Percentiles rank a stretch among this genome's conserved stretches.
These are phyloP conservation scores for Hyphopichia burtonii DNA, from an alignment of 1,139 yeast species.

Conservation along the genomic window DNA sequence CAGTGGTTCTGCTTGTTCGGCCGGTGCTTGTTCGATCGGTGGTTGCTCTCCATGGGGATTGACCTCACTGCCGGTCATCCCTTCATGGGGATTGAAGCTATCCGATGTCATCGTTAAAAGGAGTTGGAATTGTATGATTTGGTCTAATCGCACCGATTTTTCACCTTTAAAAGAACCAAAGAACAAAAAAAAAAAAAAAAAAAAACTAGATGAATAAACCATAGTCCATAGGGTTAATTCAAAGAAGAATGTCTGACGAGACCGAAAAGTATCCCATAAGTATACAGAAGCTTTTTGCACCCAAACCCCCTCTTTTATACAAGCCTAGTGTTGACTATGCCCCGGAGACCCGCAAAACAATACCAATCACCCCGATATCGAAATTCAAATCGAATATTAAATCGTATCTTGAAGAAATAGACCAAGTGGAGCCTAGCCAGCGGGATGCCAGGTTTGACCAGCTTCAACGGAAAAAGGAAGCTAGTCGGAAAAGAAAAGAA, in stretches of 20 bases:
- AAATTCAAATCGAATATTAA: conserved; percentile 31
- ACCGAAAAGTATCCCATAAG: conserved; percentile 59
- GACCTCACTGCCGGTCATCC: not conserved
- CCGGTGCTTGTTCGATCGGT: too few relatives aligned
- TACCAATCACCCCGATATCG: conserved; percentile 52
- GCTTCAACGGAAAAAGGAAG: not conserved
- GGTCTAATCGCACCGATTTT: not conserved
- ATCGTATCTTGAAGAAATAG: conserved; percentile 27
- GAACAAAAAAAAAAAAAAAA: too few relatives aligned
- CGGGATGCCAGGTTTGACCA: too few relatives aligned
- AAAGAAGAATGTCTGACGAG: conserved; percentile 13
- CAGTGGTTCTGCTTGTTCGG: conserved; percentile 13
- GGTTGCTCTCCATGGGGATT: not conserved
- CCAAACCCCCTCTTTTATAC: conserved; percentile 65
- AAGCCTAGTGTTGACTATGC: conserved; percentile 55
- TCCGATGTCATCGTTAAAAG: not conserved
- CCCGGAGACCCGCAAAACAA: conserved; percentile 50
- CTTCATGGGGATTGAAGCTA: not conserved
- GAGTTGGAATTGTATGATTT: not conserved
- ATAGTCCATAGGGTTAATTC: too few relatives aligned
- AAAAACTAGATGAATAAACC: too few relatives aligned
- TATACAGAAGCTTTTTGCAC: conserved; percentile 64
- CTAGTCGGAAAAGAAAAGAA: conserved; percentile 12
- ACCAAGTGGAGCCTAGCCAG: conserved; percentile 16
- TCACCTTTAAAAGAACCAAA: too few relatives aligned